Evolutionary conservation across 768 basidiomycete genomes (phyloP).

Genomic region (Leccinum ochraceum): DNA sequence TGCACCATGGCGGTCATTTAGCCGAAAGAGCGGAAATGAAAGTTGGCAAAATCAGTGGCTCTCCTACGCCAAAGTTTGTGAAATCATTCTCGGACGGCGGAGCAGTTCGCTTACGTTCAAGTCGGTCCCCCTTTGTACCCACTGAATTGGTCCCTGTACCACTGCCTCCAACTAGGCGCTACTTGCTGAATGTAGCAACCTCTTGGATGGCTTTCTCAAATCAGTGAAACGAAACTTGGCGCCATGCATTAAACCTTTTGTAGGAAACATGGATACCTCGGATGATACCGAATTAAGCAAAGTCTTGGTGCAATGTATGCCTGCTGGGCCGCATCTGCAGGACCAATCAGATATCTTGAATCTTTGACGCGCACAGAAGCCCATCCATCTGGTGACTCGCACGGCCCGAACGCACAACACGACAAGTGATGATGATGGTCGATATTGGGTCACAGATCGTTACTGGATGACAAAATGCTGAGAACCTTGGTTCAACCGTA

Average conservation of each 20-base stretch:
- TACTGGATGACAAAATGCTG: background rate
- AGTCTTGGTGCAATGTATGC: background rate
- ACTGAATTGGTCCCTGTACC: background rate
- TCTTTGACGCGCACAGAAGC: background rate
- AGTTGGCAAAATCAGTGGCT: background rate
- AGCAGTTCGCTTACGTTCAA: background rate
- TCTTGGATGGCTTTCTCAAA: background rate
- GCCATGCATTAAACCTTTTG: background rate
- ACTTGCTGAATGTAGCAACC: background rate
- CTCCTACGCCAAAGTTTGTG: background rate
- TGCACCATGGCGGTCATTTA: background rate
- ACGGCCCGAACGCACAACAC: background rate
- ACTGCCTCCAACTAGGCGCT: background rate
- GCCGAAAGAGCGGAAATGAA: slow-evolving; percentile 6
- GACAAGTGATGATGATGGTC: background rate
- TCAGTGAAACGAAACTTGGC: background rate
- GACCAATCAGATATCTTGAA: background rate
- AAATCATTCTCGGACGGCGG: background rate
- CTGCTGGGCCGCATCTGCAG: background rate
- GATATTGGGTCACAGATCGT: background rate
- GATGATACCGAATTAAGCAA: background rate
- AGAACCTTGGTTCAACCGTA: background rate
- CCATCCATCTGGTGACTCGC: background rate
- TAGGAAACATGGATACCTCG: background rate
- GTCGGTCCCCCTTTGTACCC: background rate